Percentiles rank a stretch among this genome's conserved stretches.
These are phyloP conservation scores for Globisporangium carolinianum DNA, from an alignment of 352 stramenopile genomes.

Conservation along the genomic window DNA sequence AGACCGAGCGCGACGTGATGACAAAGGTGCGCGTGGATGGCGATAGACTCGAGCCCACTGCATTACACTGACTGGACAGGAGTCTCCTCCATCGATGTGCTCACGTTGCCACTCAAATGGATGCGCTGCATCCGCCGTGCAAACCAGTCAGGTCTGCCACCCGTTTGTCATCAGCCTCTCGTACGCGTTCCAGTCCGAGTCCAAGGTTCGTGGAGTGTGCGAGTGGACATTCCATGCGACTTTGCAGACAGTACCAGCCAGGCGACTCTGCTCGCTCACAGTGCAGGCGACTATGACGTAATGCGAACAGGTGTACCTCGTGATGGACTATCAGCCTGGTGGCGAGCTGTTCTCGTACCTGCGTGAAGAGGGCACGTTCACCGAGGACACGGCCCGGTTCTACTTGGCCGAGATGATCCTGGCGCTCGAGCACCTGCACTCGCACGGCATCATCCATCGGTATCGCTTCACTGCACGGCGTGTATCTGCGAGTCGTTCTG, in stretches of 20 bases:
- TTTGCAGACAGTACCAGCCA: not conserved
- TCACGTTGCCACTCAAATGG: not conserved
- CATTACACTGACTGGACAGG: too few relatives aligned
- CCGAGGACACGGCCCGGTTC: conserved; percentile 62
- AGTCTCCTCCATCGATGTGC: not conserved
- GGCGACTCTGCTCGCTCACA: not conserved
- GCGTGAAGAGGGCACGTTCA: conserved; percentile 59
- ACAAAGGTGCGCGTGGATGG: conserved; percentile 35
- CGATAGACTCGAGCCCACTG: too few relatives aligned
- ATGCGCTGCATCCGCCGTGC: not conserved
- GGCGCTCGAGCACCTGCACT: conserved; percentile 74
- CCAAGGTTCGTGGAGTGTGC: conserved; percentile 36
- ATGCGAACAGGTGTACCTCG: conserved; percentile 43
- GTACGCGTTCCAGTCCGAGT: conserved; percentile 78
- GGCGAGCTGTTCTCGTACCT: conserved; percentile 79
- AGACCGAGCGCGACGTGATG: conserved; percentile 81
- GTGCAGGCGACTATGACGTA: not conserved
- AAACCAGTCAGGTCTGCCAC: conserved; percentile 47
- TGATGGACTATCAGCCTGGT: conserved; percentile 78
- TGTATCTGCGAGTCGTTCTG: not conserved
- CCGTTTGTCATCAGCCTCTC: conserved; percentile 76
- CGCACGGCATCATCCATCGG: conserved; percentile 79
- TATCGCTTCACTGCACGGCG: conserved; percentile 12
- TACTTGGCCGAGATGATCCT: conserved; percentile 85
- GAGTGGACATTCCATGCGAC: not conserved